phyloP scores from a whole-genome alignment of 768 basidiomycete species.

The Amanita pseudoporphyria region DNA sequence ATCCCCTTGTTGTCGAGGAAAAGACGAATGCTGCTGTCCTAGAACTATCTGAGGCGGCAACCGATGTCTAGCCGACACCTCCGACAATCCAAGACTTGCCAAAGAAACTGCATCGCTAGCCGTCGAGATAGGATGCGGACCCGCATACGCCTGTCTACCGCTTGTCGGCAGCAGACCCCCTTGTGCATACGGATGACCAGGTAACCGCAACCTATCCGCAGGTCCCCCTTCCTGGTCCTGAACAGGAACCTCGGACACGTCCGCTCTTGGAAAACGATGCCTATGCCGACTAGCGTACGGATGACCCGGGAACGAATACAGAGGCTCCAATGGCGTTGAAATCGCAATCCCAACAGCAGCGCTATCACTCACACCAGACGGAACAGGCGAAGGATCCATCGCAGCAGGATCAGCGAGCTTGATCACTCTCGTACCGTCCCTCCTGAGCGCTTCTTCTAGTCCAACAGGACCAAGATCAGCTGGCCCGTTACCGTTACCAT shows the following conservation, averaged over 20 bases:
- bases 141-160: slow-evolving; percentile 24
- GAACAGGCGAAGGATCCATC: slow-evolving; percentile 17
- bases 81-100: slow-evolving; percentile 14
- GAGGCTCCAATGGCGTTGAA: slow-evolving; percentile 18
- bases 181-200: slow-evolving; percentile 42
- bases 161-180: slow-evolving; percentile 22
- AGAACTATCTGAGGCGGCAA: slow-evolving; percentile 26
- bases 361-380: slow-evolving; percentile 20
- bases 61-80: slow-evolving; percentile 24
- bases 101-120: slow-evolving; percentile 5
- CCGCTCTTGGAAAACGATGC: slow-evolving; percentile 6
- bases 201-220: slow-evolving; percentile 23
- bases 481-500: no score
- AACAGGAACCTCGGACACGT: background rate
- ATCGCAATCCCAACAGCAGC: slow-evolving; percentile 30
- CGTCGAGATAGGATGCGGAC: slow-evolving; percentile 22
- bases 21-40: background rate
- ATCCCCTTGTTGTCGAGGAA: background rate
- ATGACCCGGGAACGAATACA: background rate
- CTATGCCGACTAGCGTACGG: slow-evolving; percentile 9
- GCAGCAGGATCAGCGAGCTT: slow-evolving; percentile 32
- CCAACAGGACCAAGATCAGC: slow-evolving; percentile 8
- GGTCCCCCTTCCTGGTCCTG: slow-evolving; percentile 10
- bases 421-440: slow-evolving; percentile 31
- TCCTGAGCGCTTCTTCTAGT: slow-evolving; percentile 30